phyloP scores from a whole-genome alignment of 805 yeast genomes.

The Kazachstania taianensis region DNA sequence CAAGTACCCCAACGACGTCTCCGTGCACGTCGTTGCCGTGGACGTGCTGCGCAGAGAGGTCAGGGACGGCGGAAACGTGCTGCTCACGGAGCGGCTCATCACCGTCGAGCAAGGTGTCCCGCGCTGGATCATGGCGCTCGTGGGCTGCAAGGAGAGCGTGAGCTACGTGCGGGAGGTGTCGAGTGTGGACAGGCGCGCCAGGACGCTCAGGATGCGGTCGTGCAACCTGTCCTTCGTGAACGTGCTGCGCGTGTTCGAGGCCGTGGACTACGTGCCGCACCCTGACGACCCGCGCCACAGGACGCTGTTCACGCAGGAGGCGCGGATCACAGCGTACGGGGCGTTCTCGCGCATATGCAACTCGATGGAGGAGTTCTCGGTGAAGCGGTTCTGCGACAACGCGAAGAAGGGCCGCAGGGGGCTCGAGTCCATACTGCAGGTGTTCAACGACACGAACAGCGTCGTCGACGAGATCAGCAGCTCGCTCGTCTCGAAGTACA shows the following conservation, averaged over 20 bases:
- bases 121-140: conserved; percentile 58
- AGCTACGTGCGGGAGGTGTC: conserved; percentile 86
- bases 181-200: conserved; percentile 58
- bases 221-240: conserved; percentile 75
- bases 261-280: conserved; percentile 74
- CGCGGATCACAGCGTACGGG: conserved; percentile 82
- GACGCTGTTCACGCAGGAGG: conserved; percentile 70
- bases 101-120: conserved; percentile 87
- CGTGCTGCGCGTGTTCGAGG: conserved; percentile 71
- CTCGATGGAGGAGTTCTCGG: conserved; percentile 86
- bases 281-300: conserved; percentile 35
- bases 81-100: conserved; percentile 77
- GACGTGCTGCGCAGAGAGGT: conserved; percentile 74
- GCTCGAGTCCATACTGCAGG: conserved; percentile 66
- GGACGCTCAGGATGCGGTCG: conserved; percentile 70
- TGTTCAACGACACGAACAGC: conserved; percentile 26
- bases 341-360: conserved; percentile 60
- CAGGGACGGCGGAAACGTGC: conserved; percentile 39
- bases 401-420: conserved; percentile 76
- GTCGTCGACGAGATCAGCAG: neutral
- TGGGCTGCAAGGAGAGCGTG: conserved; percentile 62
- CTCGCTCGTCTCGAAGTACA: conserved; percentile 14
- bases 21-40: conserved; percentile 89
- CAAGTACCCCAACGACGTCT: conserved; percentile 89
- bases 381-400: conserved; percentile 79